Conservation (phyloP, 2,329 filamentous ascomycete species). For the Nectriaceae sp. region DNA sequence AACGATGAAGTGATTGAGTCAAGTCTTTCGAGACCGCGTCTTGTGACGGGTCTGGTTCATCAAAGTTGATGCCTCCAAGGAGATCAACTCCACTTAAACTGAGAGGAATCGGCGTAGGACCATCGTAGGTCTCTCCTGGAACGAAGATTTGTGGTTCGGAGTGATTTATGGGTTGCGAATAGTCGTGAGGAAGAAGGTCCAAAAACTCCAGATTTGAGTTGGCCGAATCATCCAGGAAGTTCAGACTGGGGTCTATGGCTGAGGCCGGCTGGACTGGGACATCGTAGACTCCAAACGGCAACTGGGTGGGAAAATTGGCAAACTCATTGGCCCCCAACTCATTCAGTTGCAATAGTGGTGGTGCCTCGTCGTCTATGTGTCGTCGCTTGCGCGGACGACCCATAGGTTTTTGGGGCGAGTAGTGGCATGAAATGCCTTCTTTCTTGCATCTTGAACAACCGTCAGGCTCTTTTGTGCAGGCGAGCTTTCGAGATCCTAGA, state of each 20-base stretch:
- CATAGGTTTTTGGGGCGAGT: constrained; percentile 68
- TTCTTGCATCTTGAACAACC: constrained; percentile 61
- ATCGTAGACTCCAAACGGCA: background rate
- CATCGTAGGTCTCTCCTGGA: constrained; percentile 8
- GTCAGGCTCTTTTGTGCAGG: constrained; percentile 62
- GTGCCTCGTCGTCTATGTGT: constrained; percentile 37
- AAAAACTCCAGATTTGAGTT: constrained; percentile 36
- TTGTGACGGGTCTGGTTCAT: constrained; percentile 29
- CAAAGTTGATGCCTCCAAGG: constrained; percentile 35
- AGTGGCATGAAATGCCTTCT: constrained; percentile 60
- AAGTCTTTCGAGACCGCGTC: constrained; percentile 32
- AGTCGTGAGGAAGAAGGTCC: constrained; percentile 37
- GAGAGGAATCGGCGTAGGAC: constrained; percentile 11
- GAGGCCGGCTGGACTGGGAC: constrained; percentile 7
- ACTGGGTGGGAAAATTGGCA: background rate
- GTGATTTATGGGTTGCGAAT: constrained; percentile 12
- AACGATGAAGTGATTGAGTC: constrained; percentile 28
- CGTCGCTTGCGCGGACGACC: constrained; percentile 63
- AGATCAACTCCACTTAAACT: constrained; percentile 30
- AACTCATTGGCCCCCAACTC: constrained; percentile 8
- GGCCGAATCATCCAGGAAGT: constrained; percentile 35
- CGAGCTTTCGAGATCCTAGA: constrained; percentile 62
- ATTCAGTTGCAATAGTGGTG: background rate
- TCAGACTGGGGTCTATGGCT: constrained; percentile 35
- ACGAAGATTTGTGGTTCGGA: constrained; percentile 19